Evolutionary conservation across 2,329 filamentous ascomycete genomes (phyloP), one percentile per base, ranked within the genome.

Genomic region (Samsoniella hepiali): DNA sequence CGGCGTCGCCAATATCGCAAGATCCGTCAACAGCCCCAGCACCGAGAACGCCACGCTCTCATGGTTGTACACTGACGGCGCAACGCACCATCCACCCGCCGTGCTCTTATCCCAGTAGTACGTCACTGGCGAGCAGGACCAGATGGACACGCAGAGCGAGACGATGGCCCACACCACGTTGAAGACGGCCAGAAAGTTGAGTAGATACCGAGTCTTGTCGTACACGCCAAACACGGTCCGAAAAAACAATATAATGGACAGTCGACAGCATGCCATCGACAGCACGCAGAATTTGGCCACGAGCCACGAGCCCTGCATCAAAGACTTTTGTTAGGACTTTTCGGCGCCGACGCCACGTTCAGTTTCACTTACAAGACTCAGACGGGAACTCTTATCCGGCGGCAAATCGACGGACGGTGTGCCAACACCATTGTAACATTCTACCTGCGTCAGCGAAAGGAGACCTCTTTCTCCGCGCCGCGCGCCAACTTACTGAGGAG

Each of bases 241-340:
- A 22, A 66, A 51, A 34, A 66, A 65, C 22, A 66, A 34, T 17
- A 66, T 66, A 38, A 66, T 66, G 47, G 63, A 59, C 11, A 66
- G 58, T 36, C 63, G 60, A 61, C 47, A 62, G 57, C 58, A 62
- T 7, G 62, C 38, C 60, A 65, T 65, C 11, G 63, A 65, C 9
- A 55, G 34, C 3, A 59, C 58, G 49, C 60, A 65, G n/a, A 66
- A 65, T 34, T 66, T 66, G 27, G 53, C 61, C n/a, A 63, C 57
- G 13, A 66, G 63, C 65, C 65, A 66, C 3, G 65, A 65, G 54
- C 60, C 65, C 63, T 56, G 31, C 17, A 6, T 6, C 11, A 17
- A 40, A 64, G 42, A 42, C n/a, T 15, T 3, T 9, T 40, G n/a
- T 38, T 11, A 53, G 15, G 3, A 4, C 17, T 17, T 3, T 4